These are phyloP conservation scores for Vittaforma corneae DNA, from an alignment of 371 early-diverging fungal genomes.

Conservation along the genomic window DNA sequence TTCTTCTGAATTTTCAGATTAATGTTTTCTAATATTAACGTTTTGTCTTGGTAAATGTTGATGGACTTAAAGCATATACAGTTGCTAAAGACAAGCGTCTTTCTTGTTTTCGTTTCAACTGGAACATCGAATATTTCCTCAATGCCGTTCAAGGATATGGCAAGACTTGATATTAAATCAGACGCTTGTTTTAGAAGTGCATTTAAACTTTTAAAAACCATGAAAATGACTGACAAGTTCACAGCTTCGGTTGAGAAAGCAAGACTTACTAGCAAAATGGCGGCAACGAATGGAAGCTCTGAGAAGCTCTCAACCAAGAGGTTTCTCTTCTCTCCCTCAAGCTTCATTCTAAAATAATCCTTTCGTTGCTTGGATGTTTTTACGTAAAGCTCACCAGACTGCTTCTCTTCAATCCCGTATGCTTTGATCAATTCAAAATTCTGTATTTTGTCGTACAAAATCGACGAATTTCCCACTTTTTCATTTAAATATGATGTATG, in stretches of 20 bases:
- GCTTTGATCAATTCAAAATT: constrained; percentile 51
- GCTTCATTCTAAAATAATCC: constrained; percentile 2
- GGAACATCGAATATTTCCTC: background rate
- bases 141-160: background rate
- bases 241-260: background rate
- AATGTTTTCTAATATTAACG: constrained; percentile 28
- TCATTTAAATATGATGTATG: constrained; percentile 24
- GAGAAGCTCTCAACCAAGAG: constrained; percentile 13
- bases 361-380: constrained; percentile 8
- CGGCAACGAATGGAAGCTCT: background rate
- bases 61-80: constrained; percentile 22
- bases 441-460: constrained; percentile 34
- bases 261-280: background rate
- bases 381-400: constrained; percentile 24
- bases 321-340: constrained; percentile 1
- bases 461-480: constrained; percentile 13
- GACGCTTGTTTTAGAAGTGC: background rate
- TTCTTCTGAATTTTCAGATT: constrained; percentile 46
- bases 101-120: background rate
- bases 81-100: constrained; percentile 11
- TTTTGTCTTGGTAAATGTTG: constrained; percentile 8
- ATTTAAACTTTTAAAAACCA: background rate
- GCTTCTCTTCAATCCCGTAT: constrained; percentile 41
- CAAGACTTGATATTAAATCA: constrained; percentile 1
- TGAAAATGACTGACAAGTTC: background rate